Evolutionary conservation across 2,329 filamentous ascomycete species (phyloP).

Genomic region (Pseudogymnoascus sp.): DNA sequence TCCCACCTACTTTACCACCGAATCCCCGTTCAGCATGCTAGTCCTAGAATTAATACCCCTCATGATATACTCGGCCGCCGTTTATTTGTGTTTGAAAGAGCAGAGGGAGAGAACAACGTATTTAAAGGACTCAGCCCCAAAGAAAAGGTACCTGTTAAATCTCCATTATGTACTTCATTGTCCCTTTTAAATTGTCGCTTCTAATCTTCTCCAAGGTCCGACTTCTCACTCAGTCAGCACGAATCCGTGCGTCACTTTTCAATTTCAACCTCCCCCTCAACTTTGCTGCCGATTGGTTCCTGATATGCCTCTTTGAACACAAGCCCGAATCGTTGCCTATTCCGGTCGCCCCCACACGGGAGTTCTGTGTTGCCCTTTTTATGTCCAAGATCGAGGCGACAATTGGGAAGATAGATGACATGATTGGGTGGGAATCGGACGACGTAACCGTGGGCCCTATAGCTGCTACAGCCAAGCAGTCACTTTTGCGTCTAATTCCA

Average conservation of each 20-base stretch:
- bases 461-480: conserved; percentile 22
- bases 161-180: neutral
- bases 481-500: conserved; percentile 25
- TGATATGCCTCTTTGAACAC: conserved; percentile 22
- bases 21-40: conserved; percentile 12
- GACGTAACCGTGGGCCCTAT: conserved; percentile 11
- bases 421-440: conserved; percentile 23
- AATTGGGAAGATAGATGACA: conserved; percentile 19
- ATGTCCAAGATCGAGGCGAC: conserved; percentile 26
- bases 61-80: conserved; percentile 1
- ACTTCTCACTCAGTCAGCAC: neutral
- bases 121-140: neutral
- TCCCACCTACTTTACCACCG: conserved; percentile 21
- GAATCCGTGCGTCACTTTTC: neutral
- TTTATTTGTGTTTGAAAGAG: conserved; percentile 7
- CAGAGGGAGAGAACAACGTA: conserved; percentile 16
- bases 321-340: conserved; percentile 20
- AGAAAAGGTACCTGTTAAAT: neutral
- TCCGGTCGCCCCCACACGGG: conserved; percentile 25
- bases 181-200: neutral
- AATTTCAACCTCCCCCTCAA: neutral
- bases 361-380: neutral
- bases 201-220: neutral
- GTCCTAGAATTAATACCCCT: conserved; percentile 10
- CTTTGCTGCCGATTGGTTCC: conserved; percentile 17